Base-by-base conservation (phyloP, 306 rosid genomes). In the Casuarina equisetifolia region DNA sequence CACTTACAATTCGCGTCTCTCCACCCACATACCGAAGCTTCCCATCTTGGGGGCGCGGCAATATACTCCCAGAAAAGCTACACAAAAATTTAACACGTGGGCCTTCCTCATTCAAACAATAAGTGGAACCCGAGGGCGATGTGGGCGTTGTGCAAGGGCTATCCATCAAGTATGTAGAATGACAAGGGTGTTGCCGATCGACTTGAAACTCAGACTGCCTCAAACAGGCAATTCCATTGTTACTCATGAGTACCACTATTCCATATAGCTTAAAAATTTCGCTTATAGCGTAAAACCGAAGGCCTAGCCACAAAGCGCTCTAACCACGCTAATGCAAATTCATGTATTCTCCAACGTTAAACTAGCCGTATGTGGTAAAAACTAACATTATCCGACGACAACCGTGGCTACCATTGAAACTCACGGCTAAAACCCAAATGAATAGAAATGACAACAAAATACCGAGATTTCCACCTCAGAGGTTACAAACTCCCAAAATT, bases 41-140 rank as follows among this genome's bases (percentile, higher is more conserved):
- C 78, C 97, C 97, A 83, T 96, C 99, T 68, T 88, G 98, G 15
- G 99, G 99, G 52, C 99, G 99, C 3, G 99, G 98, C 92, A 96
- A 86, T 85, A 96, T 91, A 77, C 88, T 90, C 32, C 99, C 99
- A 7, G 83, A 78, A 74, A 96, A 96, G 48, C 99, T 96, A 61
- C 99, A 96, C 15, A 96, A 85, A 80, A 96, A 96, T 77, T 93
- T 96, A 71, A 93, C 96, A 7, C 96, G 96, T 39, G 85, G 93
- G 79, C 32, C 64, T 1, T 89, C 98, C 0, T 93, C 99, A 40
- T 76, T 82, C 10, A 85, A 88, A 72, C 82, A 71, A 4, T 88
- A 80, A 55, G 62, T 75, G 2, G 84, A 74, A 40, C 77, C 76
- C 76, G 53, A 35, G 46, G 72, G 77, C 13, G 88, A 90, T 36